A percentile compares a stretch with the other conserved stretches of the same genome.
phyloP scores from a whole-genome alignment of 225 moss, liverwort and hornwort genomes.

The Marchantia polymorpha region DNA sequence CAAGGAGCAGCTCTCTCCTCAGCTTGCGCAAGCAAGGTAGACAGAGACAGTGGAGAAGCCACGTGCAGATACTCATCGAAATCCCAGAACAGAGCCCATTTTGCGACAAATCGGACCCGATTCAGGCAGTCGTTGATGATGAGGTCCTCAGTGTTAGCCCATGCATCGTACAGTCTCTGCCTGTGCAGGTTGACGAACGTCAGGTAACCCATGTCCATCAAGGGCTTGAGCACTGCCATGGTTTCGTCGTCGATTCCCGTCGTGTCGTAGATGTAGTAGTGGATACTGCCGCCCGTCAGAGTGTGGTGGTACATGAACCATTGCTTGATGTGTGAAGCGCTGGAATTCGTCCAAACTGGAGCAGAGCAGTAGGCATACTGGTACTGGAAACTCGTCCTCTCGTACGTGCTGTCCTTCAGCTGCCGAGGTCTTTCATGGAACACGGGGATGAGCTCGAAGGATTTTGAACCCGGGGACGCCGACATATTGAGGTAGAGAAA shows the following conservation, averaged over 20 bases:
- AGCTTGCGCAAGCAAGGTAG: constrained; percentile 33
- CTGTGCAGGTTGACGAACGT: constrained; percentile 49
- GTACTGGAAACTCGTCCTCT: constrained; percentile 39
- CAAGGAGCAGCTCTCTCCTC: constrained; percentile 35
- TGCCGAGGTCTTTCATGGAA: constrained; percentile 28
- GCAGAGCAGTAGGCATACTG: constrained; percentile 53
- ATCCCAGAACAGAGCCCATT: constrained; percentile 55
- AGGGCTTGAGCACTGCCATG: constrained; percentile 34
- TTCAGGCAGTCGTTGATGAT: constrained; percentile 63
- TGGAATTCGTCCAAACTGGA: constrained; percentile 39
- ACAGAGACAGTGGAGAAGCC: constrained; percentile 29
- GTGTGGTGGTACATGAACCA: constrained; percentile 68
- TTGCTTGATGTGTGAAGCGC: constrained; percentile 40
- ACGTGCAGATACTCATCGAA: constrained; percentile 62
- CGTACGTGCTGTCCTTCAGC: constrained; percentile 35
- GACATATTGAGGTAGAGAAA: constrained; percentile 47
- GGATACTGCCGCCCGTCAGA: constrained; percentile 35
- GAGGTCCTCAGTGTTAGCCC: constrained; percentile 55
- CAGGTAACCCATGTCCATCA: constrained; percentile 42
- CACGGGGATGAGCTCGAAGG: constrained; percentile 40
- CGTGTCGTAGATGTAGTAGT: constrained; percentile 60
- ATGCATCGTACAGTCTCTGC: constrained; percentile 34
- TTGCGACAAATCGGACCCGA: constrained; percentile 35
- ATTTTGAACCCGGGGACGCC: constrained; percentile 10
- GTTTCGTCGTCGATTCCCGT: constrained; percentile 25